Percentiles rank a stretch among this genome's conserved stretches.
These are phyloP conservation scores for Pseudogymnoascus sp. DNA, from an alignment of 2,329 filamentous ascomycete genomes.

Conservation along the genomic window DNA sequence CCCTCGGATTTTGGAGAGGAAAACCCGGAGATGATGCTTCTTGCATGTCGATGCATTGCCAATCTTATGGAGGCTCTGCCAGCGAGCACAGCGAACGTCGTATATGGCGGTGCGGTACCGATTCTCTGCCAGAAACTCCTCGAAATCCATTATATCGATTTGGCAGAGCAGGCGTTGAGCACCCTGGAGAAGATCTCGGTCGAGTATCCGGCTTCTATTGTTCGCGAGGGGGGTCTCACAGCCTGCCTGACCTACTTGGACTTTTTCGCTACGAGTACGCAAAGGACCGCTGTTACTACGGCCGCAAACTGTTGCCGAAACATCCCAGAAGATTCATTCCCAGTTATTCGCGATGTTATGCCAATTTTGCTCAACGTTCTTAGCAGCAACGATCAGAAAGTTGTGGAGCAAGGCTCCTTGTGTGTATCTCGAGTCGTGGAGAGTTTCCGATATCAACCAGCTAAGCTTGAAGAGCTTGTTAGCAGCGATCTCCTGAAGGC, in stretches of 20 bases:
- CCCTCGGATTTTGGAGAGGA: conserved; percentile 77
- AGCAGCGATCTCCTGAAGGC: conserved; percentile 79
- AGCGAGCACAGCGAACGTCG: conserved; percentile 86
- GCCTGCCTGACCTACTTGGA: conserved; percentile 95
- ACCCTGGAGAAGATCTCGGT: conserved; percentile 96
- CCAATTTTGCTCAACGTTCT: conserved; percentile 86
- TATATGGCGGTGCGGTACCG: conserved; percentile 93
- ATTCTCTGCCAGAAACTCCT: conserved; percentile 90
- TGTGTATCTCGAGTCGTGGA: conserved; percentile 95
- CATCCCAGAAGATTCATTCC: conserved; percentile 87
- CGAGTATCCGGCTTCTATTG: conserved; percentile 90
- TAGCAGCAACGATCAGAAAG: conserved; percentile 86
- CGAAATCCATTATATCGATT: conserved; percentile 93
- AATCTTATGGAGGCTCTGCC: conserved; percentile 97
- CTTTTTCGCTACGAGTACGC: conserved; percentile 95
- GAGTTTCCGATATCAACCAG: conserved; percentile 84
- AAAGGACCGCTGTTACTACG: conserved; percentile 91
- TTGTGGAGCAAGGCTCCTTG: conserved; percentile 91
- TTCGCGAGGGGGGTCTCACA: conserved; percentile 87
- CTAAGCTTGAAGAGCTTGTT: conserved; percentile 85
- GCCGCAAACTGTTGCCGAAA: conserved; percentile 98
- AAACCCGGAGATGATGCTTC: conserved; percentile 93
- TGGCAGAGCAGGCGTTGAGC: conserved; percentile 93
- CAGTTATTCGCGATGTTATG: conserved; percentile 91
- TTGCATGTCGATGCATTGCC: conserved; percentile 89